Evolutionary conservation across 805 yeast genomes (phyloP).

Genomic region (Barnettozyma wickerhamii): DNA sequence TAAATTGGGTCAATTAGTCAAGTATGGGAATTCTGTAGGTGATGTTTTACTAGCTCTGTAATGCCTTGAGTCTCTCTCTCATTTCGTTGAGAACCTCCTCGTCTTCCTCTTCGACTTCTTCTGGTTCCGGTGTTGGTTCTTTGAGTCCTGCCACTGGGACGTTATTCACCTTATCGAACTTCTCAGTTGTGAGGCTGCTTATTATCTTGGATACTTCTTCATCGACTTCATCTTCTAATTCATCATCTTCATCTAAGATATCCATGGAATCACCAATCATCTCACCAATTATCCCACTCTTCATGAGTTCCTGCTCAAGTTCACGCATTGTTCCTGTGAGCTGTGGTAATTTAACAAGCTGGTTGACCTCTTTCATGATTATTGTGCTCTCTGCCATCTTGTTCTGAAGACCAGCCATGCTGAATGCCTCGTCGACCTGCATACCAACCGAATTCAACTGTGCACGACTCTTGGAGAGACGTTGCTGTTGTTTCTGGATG

Average conservation of each 20-base stretch:
- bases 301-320: slow-evolving; percentile 80
- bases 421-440: slow-evolving; percentile 91
- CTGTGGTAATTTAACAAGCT: slow-evolving; percentile 73
- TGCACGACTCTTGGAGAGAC: slow-evolving; percentile 77
- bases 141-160: slow-evolving; percentile 28
- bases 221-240: slow-evolving; percentile 62
- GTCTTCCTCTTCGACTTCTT: slow-evolving; percentile 57
- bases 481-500: slow-evolving; percentile 65
- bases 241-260: slow-evolving; percentile 57
- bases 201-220: slow-evolving; percentile 61
- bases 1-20: background rate
- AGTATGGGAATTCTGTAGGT: background rate
- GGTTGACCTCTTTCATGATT: slow-evolving; percentile 86
- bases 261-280: slow-evolving; percentile 93
- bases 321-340: slow-evolving; percentile 80
- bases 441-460: slow-evolving; percentile 79
- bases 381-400: slow-evolving; percentile 74
- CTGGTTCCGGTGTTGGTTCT: slow-evolving; percentile 40
- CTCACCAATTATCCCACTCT: slow-evolving; percentile 83
- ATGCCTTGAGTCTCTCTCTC: slow-evolving; percentile 83
- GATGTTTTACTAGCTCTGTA: slow-evolving; percentile 54
- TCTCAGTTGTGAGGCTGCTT: slow-evolving; percentile 39
- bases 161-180: slow-evolving; percentile 33
- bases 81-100: slow-evolving; percentile 74
- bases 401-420: slow-evolving; percentile 75